Evolutionary conservation across 345 rosid species (phyloP).

Genomic region (Cardamine chenopodiifolia): DNA sequence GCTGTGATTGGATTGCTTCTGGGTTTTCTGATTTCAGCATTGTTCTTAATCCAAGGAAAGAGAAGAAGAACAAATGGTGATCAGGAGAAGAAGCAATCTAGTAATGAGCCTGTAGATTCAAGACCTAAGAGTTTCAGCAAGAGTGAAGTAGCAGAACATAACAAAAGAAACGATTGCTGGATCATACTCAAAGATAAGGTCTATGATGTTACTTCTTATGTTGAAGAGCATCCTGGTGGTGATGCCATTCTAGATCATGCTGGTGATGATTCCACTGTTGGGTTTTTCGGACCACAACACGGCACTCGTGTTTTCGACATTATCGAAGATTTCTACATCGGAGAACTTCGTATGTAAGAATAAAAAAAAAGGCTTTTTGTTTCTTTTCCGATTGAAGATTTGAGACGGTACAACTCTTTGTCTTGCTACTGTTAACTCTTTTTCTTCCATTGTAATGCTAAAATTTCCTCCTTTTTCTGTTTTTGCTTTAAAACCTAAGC

Average conservation of each 20-base stretch:
- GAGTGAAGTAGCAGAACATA: slow-evolving; percentile 62
- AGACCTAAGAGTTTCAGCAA: slow-evolving; percentile 53
- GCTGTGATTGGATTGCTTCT: slow-evolving; percentile 49
- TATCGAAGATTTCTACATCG: slow-evolving; percentile 81
- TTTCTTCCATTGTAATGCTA: slow-evolving; percentile 17
- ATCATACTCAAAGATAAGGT: slow-evolving; percentile 80
- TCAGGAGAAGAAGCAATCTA: slow-evolving; percentile 31
- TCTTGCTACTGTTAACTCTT: no score
- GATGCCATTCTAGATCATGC: slow-evolving; percentile 89
- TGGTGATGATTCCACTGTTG: slow-evolving; percentile 91
- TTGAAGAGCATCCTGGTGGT: slow-evolving; percentile 97
- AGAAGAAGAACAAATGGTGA: slow-evolving; percentile 42
- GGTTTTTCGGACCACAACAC: slow-evolving; percentile 95
- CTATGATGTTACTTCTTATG: slow-evolving; percentile 85
- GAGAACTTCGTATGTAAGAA: slow-evolving; percentile 49
- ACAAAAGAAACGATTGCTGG: slow-evolving; percentile 91
- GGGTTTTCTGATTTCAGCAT: slow-evolving; percentile 49
- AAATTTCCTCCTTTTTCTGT: neutral
- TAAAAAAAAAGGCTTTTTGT: neutral
- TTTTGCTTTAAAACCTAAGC: neutral
- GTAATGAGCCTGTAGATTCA: slow-evolving; percentile 30
- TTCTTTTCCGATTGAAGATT: neutral
- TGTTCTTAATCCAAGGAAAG: slow-evolving; percentile 46
- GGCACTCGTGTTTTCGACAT: slow-evolving; percentile 76
- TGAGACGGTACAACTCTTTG: neutral